phyloP scores from a whole-genome alignment of 805 yeast species.

The Ogataea trehaloabstinens region DNA sequence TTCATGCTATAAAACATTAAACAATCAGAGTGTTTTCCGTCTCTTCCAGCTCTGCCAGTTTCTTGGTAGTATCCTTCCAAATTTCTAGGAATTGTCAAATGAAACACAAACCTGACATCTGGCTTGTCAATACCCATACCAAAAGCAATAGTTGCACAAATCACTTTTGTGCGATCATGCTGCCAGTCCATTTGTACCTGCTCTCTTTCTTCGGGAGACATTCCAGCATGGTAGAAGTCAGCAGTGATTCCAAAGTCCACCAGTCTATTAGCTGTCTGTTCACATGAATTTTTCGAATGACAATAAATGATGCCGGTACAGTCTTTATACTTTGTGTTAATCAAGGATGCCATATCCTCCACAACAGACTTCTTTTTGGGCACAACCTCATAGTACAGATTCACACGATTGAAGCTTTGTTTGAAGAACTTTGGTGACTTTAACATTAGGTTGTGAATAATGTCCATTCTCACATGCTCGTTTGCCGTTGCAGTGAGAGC shows the following conservation, averaged over 20 bases:
- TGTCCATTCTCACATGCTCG: constrained; percentile 83
- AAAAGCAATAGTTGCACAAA: constrained; percentile 97
- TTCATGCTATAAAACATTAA: constrained; percentile 75
- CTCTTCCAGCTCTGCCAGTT: constrained; percentile 98
- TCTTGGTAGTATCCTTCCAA: constrained; percentile 97
- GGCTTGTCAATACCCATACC: constrained; percentile 99
- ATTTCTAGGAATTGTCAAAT: constrained; percentile 82
- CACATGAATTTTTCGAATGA: constrained; percentile 87
- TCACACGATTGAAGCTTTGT: constrained; percentile 90
- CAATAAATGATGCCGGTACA: constrained; percentile 91
- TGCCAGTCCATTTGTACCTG: constrained; percentile 85
- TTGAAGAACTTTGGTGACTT: constrained; percentile 61
- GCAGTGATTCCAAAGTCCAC: constrained; percentile 59
- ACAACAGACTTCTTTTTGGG: constrained; percentile 58
- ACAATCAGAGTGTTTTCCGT: constrained; percentile 81
- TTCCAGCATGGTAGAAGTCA: constrained; percentile 91
- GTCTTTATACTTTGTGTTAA: constrained; percentile 48
- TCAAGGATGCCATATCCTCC: constrained; percentile 58
- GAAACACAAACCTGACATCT: constrained; percentile 89
- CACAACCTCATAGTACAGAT: constrained; percentile 73
- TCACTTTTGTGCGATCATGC: constrained; percentile 61
- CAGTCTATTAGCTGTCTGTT: constrained; percentile 67
- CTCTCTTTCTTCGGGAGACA: constrained; percentile 72
- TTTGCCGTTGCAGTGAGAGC: constrained; percentile 98
- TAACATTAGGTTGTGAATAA: constrained; percentile 72